Conservation (phyloP, 169 alveolate genomes). For the Plasmodium relictum region DNA sequence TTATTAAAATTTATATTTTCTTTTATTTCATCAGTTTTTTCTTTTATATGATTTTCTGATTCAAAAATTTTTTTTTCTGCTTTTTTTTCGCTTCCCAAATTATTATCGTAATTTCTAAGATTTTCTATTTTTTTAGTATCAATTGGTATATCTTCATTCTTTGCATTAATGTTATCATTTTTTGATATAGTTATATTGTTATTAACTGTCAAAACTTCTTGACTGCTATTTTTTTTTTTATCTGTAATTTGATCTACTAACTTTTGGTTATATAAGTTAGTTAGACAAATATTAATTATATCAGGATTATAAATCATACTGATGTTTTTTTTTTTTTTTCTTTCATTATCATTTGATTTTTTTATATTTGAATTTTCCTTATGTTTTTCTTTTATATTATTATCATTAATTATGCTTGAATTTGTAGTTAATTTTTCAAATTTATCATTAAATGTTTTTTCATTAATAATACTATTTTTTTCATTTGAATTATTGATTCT, state of each 20-base stretch:
- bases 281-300: conserved; percentile 50
- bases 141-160: neutral
- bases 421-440: neutral
- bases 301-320: conserved; percentile 47
- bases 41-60: conserved; percentile 3
- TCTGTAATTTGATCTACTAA: conserved; percentile 29
- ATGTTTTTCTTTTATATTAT: neutral
- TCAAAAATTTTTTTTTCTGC: neutral
- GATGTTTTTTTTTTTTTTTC: neutral
- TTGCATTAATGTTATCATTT: neutral
- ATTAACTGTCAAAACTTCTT: neutral
- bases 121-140: neutral
- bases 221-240: conserved; percentile 18
- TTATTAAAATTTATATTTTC: neutral
- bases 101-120: neutral
- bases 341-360: conserved; percentile 15
- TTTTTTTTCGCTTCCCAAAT: neutral
- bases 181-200: too few relatives aligned
- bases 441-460: conserved; percentile 2
- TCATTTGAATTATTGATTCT: neutral
- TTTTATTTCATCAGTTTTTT: conserved; percentile 1
- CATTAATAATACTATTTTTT: conserved; percentile 7
- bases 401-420: neutral
- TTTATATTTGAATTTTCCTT: neutral
- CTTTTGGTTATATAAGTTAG: conserved; percentile 46